These are phyloP conservation scores for Plasmopara halstedii DNA, from an alignment of 352 stramenopile species.

Conservation along the genomic window DNA sequence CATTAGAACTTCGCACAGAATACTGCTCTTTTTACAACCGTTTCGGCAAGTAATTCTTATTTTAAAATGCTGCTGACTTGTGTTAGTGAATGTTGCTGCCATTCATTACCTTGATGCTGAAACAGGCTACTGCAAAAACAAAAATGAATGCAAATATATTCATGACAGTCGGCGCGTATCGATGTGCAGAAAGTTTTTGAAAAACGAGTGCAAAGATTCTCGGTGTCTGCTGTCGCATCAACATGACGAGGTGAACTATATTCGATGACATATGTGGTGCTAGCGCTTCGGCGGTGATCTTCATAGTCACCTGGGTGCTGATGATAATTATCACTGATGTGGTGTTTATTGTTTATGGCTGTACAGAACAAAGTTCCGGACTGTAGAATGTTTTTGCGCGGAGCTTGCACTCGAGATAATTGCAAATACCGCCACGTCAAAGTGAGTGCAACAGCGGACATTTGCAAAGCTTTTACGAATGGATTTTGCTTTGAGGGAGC, in stretches of 20 bases:
- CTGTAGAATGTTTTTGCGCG: slow-evolving; percentile 71
- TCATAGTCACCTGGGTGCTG: slow-evolving; percentile 13
- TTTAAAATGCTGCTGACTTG: neutral
- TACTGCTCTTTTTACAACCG: slow-evolving; percentile 81
- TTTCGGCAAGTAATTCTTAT: slow-evolving; percentile 45
- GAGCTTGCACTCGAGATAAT: slow-evolving; percentile 57
- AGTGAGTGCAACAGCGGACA: slow-evolving; percentile 50
- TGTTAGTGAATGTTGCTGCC: slow-evolving; percentile 5
- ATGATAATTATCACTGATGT: slow-evolving; percentile 17
- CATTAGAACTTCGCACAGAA: slow-evolving; percentile 42
- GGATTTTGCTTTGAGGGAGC: slow-evolving; percentile 56
- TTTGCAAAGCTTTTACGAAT: slow-evolving; percentile 59
- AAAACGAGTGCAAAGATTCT: slow-evolving; percentile 49
- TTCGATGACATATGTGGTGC: slow-evolving; percentile 6
- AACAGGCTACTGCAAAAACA: slow-evolving; percentile 75
- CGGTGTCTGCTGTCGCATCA: slow-evolving; percentile 62
- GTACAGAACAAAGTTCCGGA: slow-evolving; percentile 76
- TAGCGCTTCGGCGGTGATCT: slow-evolving; percentile 2
- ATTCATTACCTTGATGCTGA: neutral
- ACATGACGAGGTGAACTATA: slow-evolving; percentile 54
- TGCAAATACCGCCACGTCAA: slow-evolving; percentile 82
- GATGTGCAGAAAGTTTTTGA: slow-evolving; percentile 75
- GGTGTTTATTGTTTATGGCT: slow-evolving; percentile 5
- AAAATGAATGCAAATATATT: slow-evolving; percentile 72
- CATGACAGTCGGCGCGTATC: slow-evolving; percentile 75